Percentiles rank a stretch among this genome's conserved stretches.
phyloP scores from a whole-genome alignment of 352 stramenopile genomes.

The Stephanocyclus meneghinianus region DNA sequence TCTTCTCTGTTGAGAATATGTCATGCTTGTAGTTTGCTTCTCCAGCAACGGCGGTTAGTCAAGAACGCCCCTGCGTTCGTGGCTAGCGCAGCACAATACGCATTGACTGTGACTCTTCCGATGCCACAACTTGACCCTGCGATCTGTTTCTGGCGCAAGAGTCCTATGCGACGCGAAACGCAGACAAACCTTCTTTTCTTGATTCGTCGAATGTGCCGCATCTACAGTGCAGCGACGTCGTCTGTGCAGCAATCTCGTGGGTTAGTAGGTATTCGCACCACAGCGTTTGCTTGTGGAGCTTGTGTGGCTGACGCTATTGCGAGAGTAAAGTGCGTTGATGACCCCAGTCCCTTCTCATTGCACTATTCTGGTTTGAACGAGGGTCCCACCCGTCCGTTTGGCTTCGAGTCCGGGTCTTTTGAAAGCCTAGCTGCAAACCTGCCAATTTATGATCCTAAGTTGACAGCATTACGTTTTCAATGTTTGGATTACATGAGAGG shows the following conservation, averaged over 20 bases:
- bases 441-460: conserved; percentile 84
- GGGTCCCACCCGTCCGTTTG: conserved; percentile 87
- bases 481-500: conserved; percentile 88
- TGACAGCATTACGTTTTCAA: conserved; percentile 80
- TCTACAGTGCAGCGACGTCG: conserved; percentile 84
- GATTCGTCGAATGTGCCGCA: conserved; percentile 84
- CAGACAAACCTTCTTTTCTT: conserved; percentile 88
- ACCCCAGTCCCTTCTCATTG: conserved; percentile 85
- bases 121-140: conserved; percentile 83
- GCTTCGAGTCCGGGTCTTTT: conserved; percentile 87
- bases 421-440: conserved; percentile 83
- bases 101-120: conserved; percentile 86
- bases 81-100: conserved; percentile 86
- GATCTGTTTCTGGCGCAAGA: conserved; percentile 87
- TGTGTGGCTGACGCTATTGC: conserved; percentile 88
- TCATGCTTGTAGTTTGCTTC: conserved; percentile 87
- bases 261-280: conserved; percentile 87
- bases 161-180: conserved; percentile 87
- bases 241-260: conserved; percentile 86
- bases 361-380: conserved; percentile 87
- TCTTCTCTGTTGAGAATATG: conserved; percentile 84
- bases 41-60: conserved; percentile 87
- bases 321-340: conserved; percentile 85
- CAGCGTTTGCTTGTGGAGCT: conserved; percentile 86
- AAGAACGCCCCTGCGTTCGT: conserved; percentile 89